phyloP scores from a whole-genome alignment of 306 rosid genomes.

The Rosa multiflora region DNA sequence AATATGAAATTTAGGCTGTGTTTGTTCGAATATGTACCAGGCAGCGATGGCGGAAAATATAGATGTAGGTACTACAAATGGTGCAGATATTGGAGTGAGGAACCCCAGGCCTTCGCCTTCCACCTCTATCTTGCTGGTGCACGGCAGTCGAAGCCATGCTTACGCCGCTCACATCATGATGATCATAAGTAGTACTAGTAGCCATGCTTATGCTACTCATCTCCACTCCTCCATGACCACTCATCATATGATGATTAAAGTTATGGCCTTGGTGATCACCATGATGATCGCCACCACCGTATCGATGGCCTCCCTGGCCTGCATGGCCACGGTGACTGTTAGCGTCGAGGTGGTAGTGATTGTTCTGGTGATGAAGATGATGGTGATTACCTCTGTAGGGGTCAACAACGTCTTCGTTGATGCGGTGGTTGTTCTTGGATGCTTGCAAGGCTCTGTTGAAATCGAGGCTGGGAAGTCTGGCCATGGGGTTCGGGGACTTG shows the following conservation, averaged over 20 bases:
- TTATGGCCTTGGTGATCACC: not conserved
- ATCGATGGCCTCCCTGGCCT: not conserved
- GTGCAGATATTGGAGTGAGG: constrained; percentile 85
- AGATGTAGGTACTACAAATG: constrained; percentile 55
- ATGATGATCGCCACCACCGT: constrained; percentile 8
- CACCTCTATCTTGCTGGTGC: constrained; percentile 29
- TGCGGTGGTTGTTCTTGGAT: constrained; percentile 11
- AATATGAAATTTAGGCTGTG: not conserved
- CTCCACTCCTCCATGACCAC: constrained; percentile 32
- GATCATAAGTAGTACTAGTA: not conserved
- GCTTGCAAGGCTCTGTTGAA: constrained; percentile 54
- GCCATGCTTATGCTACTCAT: constrained; percentile 16
- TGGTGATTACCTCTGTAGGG: not conserved
- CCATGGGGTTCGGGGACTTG: constrained; percentile 17
- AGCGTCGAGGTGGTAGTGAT: not conserved
- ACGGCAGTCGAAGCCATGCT: constrained; percentile 38
- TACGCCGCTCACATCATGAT: constrained; percentile 37
- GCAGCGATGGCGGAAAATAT: constrained; percentile 75
- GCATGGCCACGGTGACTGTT: constrained; percentile 9
- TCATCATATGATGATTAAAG: not conserved
- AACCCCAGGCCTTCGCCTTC: constrained; percentile 63
- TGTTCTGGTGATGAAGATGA: not conserved
- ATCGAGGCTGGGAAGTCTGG: constrained; percentile 60
- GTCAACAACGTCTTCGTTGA: constrained; percentile 11
- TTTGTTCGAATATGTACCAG: constrained; percentile 37